Conservation (phyloP, 164 flowering plant species). For the Magnolia officinalis region DNA sequence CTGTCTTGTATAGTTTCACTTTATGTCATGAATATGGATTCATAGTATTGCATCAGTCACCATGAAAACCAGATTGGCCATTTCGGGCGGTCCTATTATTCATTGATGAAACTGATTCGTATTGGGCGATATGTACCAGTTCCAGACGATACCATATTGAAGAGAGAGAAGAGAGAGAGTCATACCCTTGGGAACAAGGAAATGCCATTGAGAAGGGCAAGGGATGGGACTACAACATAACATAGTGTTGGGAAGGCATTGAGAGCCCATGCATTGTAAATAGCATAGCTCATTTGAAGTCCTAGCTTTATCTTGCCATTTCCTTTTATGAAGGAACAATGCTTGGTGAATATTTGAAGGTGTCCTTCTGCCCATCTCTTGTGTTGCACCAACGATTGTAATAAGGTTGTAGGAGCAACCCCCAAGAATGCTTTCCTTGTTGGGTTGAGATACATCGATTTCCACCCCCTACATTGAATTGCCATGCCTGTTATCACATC, state of each 20-base stretch:
- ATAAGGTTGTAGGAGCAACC: conserved; percentile 43
- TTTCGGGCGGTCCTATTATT: no score
- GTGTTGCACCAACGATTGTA: conserved; percentile 53
- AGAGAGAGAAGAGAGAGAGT: not conserved
- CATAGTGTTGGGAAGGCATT: conserved; percentile 45
- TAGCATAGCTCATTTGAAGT: conserved; percentile 45
- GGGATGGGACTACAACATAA: conserved; percentile 57
- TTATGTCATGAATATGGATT: no score
- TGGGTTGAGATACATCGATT: conserved; percentile 48
- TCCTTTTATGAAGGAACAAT: conserved; percentile 49
- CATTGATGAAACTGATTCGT: no score
- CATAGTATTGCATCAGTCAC: no score
- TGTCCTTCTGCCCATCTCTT: conserved; percentile 85
- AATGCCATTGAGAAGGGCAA: conserved; percentile 53
- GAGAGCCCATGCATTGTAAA: conserved; percentile 49
- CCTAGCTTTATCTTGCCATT: conserved; percentile 38
- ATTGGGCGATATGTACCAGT: not conserved
- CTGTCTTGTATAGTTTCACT: no score
- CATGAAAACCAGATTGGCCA: no score
- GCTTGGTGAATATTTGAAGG: conserved; percentile 52
- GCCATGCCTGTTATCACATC: conserved; percentile 62
- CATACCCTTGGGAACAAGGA: conserved; percentile 45
- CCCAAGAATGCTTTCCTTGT: conserved; percentile 50
- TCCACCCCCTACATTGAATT: conserved; percentile 68
- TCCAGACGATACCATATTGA: not conserved